Percentiles rank a stretch among this genome's conserved stretches.
Evolutionary conservation across 2,329 filamentous ascomycete species (phyloP).

Genomic region (Zymoseptoria passerinii): DNA sequence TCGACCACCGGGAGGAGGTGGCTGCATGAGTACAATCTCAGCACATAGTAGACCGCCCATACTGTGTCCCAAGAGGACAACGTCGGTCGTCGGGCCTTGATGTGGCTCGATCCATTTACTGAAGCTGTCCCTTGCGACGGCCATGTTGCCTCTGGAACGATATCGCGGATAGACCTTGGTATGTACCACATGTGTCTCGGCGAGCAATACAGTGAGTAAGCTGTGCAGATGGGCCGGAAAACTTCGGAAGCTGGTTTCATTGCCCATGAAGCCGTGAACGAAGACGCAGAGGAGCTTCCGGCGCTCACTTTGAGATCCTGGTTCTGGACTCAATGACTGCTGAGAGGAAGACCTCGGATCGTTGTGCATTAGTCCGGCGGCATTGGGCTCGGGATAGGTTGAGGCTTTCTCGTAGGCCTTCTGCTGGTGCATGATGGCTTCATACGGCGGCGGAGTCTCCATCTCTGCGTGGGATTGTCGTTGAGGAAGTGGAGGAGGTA

Average conservation of each 20-base stretch:
- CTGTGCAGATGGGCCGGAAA: constrained; percentile 84
- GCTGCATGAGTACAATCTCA: constrained; percentile 60
- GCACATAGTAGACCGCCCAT: constrained; percentile 81
- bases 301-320: constrained; percentile 27
- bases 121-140: constrained; percentile 72
- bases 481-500: constrained; percentile 5
- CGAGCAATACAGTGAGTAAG: constrained; percentile 57
- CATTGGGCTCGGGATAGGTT: not conserved
- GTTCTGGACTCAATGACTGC: constrained; percentile 37
- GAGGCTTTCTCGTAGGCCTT: constrained; percentile 12
- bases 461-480: not conserved
- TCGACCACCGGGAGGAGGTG: constrained; percentile 22
- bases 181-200: constrained; percentile 70
- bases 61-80: constrained; percentile 77
- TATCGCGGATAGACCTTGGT: constrained; percentile 80
- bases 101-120: constrained; percentile 74
- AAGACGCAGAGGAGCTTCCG: constrained; percentile 66
- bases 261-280: constrained; percentile 85
- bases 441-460: constrained; percentile 14
- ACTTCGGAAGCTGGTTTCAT: constrained; percentile 75
- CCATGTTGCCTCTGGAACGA: constrained; percentile 63
- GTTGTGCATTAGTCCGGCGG: constrained; percentile 8
- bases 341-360: constrained; percentile 41
- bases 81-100: constrained; percentile 63
- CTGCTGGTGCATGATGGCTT: constrained; percentile 12